Conservation (phyloP, 106 monocot species). For the Acanthochlamys bracteata region DNA sequence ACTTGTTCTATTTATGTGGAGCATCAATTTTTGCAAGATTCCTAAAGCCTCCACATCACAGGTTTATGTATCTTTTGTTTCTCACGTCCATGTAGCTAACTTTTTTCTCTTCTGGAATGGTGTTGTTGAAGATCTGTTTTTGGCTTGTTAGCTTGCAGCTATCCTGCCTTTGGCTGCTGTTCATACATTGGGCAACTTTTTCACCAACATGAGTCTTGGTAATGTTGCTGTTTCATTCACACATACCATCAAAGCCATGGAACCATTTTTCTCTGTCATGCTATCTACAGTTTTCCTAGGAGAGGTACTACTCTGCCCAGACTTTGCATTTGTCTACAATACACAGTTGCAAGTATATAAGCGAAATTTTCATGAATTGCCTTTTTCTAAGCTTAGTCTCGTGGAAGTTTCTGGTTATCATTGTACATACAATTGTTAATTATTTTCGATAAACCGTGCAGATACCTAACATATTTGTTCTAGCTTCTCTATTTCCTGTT, state of each 20-base stretch:
- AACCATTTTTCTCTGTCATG: constrained; percentile 59
- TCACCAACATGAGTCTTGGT: constrained; percentile 62
- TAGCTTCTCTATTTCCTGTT: constrained; percentile 52
- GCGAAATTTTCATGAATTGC: too few species aligned
- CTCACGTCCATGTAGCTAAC: neutral
- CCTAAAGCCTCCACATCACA: constrained; percentile 46
- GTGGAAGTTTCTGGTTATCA: too few species aligned
- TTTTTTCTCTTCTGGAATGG: too few species aligned
- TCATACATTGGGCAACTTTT: constrained; percentile 56
- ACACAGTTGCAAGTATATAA: too few species aligned
- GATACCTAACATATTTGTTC: constrained; percentile 40
- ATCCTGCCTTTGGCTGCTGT: constrained; percentile 53
- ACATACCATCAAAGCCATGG: constrained; percentile 56
- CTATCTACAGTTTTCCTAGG: constrained; percentile 61
- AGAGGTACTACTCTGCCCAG: constrained; percentile 21
- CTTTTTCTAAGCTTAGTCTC: too few species aligned
- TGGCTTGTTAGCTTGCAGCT: constrained; percentile 30
- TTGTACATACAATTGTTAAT: too few species aligned
- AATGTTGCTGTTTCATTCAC: constrained; percentile 64
- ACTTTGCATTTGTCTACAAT: neutral
- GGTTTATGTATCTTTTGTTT: constrained; percentile 16
- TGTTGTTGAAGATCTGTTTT: neutral
- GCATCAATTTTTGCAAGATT: constrained; percentile 28
- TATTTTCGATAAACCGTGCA: constrained; percentile 2
- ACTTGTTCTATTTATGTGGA: constrained; percentile 50